These are phyloP conservation scores for Pezicula neosporulosa DNA, from an alignment of 2,329 filamentous ascomycete species.

Conservation along the genomic window DNA sequence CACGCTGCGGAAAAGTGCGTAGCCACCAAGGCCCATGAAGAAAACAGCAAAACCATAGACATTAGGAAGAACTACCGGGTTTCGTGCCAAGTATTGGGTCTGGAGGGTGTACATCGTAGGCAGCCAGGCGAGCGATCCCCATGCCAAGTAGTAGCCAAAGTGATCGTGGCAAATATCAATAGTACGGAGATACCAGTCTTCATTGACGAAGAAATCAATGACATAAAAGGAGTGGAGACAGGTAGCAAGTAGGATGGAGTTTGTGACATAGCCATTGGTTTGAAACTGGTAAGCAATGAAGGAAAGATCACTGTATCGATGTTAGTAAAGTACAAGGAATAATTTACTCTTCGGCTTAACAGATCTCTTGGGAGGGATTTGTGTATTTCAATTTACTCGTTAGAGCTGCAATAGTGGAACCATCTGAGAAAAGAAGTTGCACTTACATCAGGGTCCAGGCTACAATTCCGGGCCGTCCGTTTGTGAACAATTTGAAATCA, in stretches of 20 bases:
- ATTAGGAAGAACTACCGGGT: conserved; percentile 32
- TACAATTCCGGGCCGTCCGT: conserved; percentile 44
- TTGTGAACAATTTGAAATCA: conserved; percentile 45
- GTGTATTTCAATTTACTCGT: background rate
- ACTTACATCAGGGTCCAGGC: conserved; percentile 43
- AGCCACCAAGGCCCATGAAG: conserved; percentile 32
- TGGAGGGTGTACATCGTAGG: conserved; percentile 45
- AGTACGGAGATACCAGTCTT: conserved; percentile 43
- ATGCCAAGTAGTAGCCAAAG: conserved; percentile 37
- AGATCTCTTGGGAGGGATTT: too few species aligned
- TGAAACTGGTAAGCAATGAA: conserved; percentile 39
- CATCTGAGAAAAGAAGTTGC: background rate
- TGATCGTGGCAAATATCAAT: conserved; percentile 40
- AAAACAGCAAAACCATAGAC: conserved; percentile 25
- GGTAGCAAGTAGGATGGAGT: conserved; percentile 39
- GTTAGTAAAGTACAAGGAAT: background rate
- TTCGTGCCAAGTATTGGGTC: conserved; percentile 40
- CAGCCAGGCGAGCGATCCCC: conserved; percentile 42
- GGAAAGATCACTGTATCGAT: conserved; percentile 30
- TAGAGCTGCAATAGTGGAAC: conserved; percentile 2
- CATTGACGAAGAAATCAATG: conserved; percentile 46
- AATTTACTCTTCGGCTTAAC: background rate
- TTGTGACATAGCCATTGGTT: conserved; percentile 34
- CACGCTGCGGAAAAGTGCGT: conserved; percentile 39
- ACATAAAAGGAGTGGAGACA: conserved; percentile 42